Base-by-base conservation (phyloP, 2,329 filamentous ascomycete species). In the Aspergillus thermomutatus region DNA sequence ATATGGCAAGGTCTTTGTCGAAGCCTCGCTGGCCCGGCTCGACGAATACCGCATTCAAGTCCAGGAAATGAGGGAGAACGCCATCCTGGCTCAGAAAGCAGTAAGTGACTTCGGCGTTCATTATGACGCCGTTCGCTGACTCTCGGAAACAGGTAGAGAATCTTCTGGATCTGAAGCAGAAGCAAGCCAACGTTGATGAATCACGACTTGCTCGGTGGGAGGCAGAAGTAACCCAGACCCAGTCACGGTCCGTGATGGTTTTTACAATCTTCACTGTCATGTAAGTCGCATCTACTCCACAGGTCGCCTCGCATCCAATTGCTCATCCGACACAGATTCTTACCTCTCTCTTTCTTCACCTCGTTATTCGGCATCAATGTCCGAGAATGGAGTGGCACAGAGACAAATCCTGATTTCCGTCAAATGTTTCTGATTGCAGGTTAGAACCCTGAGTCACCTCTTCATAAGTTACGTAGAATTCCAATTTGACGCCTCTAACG, bases 321-420 rank as follows among this genome's bases (percentile, higher is more conserved):
- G 25, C 27, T 55, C 54, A 37, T 56, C 7, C 4, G 10, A 21
- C 1, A 5, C 34, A 75, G 72, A 21, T 87, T 86, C 71, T 72
- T 87, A 1, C 85, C 85, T 0, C 68, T 87, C 5, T 84, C 82
- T 19, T 87, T 88, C 73, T 87, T 88, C 69, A 87, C 85, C 0
- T 82, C 83, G 2, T 66, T 88, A 0, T 87, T 87, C 54, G 84
- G 85, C 53, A 87, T 87, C 80, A 87, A 88, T 63, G 84, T 83
- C 2, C 72, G 70, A 3, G 84, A 87, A 69, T 87, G 84, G 84
- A 82, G 80, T 28, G 80, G 77, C 1, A 74, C 74, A 17, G 60
- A 67, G 8, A 58, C 67, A n/a, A 73, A 80, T 23, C 76, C 81
- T 28, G 57, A 57, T 4, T 50, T 72, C 14, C 57, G 52, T 14